Base-by-base conservation (phyloP, 805 yeast genomes). In the Candida succiphila region DNA sequence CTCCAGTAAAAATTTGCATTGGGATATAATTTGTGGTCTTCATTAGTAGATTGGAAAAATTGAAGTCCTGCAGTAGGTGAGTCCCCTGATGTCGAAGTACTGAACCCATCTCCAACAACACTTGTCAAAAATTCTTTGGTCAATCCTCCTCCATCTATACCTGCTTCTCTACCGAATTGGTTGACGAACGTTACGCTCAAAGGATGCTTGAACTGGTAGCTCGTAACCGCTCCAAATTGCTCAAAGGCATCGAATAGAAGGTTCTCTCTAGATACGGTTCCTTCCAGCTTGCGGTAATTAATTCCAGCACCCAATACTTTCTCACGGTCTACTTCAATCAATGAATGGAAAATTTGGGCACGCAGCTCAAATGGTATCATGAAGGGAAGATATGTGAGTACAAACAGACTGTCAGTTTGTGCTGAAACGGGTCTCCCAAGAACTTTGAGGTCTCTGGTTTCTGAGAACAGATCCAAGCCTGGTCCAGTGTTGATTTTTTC, bases 71-170 rank as follows among this genome's bases (percentile, higher is more conserved):
- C 15, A 9, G 26, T n/a, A 14, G 17, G 17, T n/a, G 17, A n/a
- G 17, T n/a, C 7, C 20, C 14, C 30, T 15, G 20, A 28, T n/a
- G 14, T n/a, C 17, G 32, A 15, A 3, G 51, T 52, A 3, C 41
- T 46, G 45, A 89, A 84, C 0, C 83, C 88, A 41, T 81, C 84
- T 4, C 60, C 61, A 2, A 79, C 72, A 1, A 86, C 76, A 32
- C 79, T 64, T 2, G 89, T 86, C 35, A 89, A 58, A 41, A 92
- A 76, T 48, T 89, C 98, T 52, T 89, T 88, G 0, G 96, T 88
- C 17, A 89, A 63, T 1, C 98, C 98, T 10, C 97, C 98, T 7
- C 98, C 98, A 54, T 89, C 98, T 28, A 89, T 80, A 1, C 98
- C 98, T 0, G 78, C 86, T 51, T 89, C 97, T 24, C 63, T 70